phyloP scores from a whole-genome alignment of 148 eudicot species.

The Nepenthes gracilis region DNA sequence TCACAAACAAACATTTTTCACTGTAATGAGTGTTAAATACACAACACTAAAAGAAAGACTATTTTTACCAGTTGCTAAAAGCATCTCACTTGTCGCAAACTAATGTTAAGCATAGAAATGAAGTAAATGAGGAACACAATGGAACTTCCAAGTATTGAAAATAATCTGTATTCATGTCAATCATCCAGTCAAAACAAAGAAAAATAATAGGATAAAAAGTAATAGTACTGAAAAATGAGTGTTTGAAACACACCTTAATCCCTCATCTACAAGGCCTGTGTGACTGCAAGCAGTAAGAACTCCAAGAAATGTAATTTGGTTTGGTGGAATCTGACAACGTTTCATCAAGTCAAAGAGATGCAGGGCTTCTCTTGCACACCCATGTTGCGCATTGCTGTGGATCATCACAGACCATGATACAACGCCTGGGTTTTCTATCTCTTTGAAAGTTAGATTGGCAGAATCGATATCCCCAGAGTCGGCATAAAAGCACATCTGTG shows the following conservation, averaged over 20 bases:
- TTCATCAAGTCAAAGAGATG: slow-evolving; percentile 17
- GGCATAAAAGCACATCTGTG: slow-evolving; percentile 9
- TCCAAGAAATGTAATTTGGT: slow-evolving; percentile 18
- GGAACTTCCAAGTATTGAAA: not conserved
- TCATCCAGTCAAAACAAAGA: not conserved
- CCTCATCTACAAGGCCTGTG: slow-evolving; percentile 29
- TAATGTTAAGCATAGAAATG: no score
- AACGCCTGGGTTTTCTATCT: not conserved
- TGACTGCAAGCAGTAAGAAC: slow-evolving; percentile 36
- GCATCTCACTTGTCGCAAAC: no score
- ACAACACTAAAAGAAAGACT: no score
- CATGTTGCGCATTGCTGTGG: slow-evolving; percentile 11
- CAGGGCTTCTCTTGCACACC: slow-evolving; percentile 14
- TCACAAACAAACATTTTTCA: no score
- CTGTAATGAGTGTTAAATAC: no score
- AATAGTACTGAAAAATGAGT: not conserved
- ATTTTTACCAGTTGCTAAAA: no score
- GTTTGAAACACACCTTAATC: slow-evolving; percentile 4
- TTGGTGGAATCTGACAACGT: slow-evolving; percentile 14
- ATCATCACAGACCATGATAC: slow-evolving; percentile 11
- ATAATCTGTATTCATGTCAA: not conserved
- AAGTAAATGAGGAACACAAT: no score
- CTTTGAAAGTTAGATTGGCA: slow-evolving; percentile 6
- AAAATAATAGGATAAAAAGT: not conserved
- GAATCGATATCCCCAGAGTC: slow-evolving; percentile 15